Percentiles rank a stretch among this genome's conserved stretches.
These are phyloP conservation scores for Chaetomium cochliodes DNA, from an alignment of 495 filamentous ascomycete genomes.

Conservation along the genomic window DNA sequence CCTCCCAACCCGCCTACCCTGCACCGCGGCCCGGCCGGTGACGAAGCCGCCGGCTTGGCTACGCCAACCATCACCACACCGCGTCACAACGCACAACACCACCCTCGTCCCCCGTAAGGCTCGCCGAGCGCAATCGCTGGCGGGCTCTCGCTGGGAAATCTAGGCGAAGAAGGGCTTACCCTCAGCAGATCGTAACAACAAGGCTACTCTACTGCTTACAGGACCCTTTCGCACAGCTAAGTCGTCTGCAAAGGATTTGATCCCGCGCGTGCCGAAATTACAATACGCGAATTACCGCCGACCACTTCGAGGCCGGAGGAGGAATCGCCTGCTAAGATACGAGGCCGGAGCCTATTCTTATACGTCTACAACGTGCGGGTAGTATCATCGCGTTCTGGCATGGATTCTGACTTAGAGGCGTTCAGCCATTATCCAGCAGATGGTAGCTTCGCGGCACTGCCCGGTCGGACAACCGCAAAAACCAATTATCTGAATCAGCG, in stretches of 20 bases:
- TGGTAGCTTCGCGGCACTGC: constrained; percentile 59
- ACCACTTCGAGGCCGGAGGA: constrained; percentile 31
- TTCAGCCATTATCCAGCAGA: constrained; percentile 70
- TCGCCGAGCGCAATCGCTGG: neutral
- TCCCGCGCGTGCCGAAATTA: constrained; percentile 61
- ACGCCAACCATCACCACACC: neutral
- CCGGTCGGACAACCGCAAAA: constrained; percentile 67
- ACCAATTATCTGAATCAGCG: constrained; percentile 70
- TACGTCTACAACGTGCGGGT: constrained; percentile 62
- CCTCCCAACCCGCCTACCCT: neutral
- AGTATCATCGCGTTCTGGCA: constrained; percentile 61
- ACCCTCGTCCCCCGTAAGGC: neutral
- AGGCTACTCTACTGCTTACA: constrained; percentile 64
- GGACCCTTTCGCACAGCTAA: constrained; percentile 56
- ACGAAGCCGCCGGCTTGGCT: neutral
- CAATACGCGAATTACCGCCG: constrained; percentile 49
- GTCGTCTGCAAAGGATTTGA: constrained; percentile 67
- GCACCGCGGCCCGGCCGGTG: neutral
- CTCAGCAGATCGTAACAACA: constrained; percentile 65
- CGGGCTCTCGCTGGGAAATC: constrained; percentile 41
- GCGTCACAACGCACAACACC: neutral
- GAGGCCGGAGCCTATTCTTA: constrained; percentile 58
- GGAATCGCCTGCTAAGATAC: constrained; percentile 39
- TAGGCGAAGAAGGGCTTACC: constrained; percentile 55
- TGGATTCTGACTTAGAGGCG: constrained; percentile 69